Evolutionary conservation across 2,329 filamentous ascomycete species (phyloP), one percentile per base, ranked within the genome.

Genomic region (Acrocalymma vagum): DNA sequence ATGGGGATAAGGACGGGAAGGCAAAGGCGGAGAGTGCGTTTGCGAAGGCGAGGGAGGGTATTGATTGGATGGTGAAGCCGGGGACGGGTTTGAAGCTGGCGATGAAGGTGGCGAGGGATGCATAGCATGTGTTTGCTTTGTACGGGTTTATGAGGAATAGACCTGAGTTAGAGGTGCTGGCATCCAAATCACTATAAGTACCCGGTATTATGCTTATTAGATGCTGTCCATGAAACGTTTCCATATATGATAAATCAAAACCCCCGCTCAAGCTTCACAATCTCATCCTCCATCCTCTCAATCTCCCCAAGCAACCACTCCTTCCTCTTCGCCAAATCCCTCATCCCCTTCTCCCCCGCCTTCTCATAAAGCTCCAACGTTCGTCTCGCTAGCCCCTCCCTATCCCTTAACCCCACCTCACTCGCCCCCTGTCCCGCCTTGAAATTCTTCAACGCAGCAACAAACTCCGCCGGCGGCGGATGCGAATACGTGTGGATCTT

Each of bases 271-370:
- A 65, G 38, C 17, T 36, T 53, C 35, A 11, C 54, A 30, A 71
- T 57, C 40, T 71, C 69, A 16, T 11, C 41, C 42, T 62, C 53
- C 14, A 71, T 53, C 45, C 59, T 60, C 35, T 36, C 51, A 23
- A 67, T 68, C 38, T 75, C 72, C 6, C 29, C 46, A 22, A 55
- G 53, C 9, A 74, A 43, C 32, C 64, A 55, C 22, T 48, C 62
- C 54, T 73, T 75, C 54, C 73, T 53, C 48, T 38, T 55, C 35
- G 68, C 72, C 42, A 75, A 58, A 39, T 72, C 70, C 32, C 58
- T 42, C 57, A 74, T 63, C 9, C 63, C 69, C 31, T 61, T 65
- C 38, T 60, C 62, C 6, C 63, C 65, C 1, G 61, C 65, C 20
- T 32, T 44, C 13, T 58, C 61, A 48, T 73, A 76, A 30, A 68